These are phyloP conservation scores for Corylus americana DNA, from an alignment of 306 rosid species.

Conservation along the genomic window DNA sequence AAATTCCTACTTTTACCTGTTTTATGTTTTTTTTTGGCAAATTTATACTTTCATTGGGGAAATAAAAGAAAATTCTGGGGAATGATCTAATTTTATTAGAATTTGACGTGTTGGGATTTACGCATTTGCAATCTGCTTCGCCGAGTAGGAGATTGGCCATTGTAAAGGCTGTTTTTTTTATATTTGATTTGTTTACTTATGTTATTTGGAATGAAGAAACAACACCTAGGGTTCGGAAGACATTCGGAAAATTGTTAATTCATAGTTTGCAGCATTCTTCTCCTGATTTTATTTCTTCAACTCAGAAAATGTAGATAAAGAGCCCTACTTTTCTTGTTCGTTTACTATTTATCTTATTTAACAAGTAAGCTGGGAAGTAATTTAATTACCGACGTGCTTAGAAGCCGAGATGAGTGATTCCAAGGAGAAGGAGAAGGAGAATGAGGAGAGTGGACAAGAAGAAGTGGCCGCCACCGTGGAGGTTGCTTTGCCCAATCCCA, in stretches of 20 bases:
- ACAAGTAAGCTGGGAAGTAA: conserved; percentile 20
- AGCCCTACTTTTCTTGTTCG: not conserved
- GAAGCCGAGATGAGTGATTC: conserved; percentile 61
- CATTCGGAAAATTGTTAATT: not conserved
- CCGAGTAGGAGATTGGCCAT: not conserved
- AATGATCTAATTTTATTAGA: not conserved
- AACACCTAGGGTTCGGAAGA: not conserved
- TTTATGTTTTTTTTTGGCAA: not conserved
- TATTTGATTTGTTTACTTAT: not conserved
- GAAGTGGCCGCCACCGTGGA: conserved; percentile 2
- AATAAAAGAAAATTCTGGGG: not conserved
- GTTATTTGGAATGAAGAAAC: not conserved
- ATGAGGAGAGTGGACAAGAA: conserved; percentile 38
- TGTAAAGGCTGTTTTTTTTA: not conserved
- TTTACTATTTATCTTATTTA: not conserved
- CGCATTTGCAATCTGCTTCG: conserved; percentile 7
- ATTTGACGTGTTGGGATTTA: not conserved
- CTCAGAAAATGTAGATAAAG: not conserved
- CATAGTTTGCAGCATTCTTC: not conserved
- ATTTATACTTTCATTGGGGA: conserved; percentile 12
- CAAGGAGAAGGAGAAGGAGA: conserved; percentile 50
- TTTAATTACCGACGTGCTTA: conserved; percentile 26
- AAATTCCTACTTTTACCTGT: not conserved
- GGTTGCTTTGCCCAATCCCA: not conserved
- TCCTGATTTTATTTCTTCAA: not conserved